Evolutionary conservation across 306 rosid species (phyloP), one percentile per base, ranked within the genome.

Genomic region (Delonix regia): DNA sequence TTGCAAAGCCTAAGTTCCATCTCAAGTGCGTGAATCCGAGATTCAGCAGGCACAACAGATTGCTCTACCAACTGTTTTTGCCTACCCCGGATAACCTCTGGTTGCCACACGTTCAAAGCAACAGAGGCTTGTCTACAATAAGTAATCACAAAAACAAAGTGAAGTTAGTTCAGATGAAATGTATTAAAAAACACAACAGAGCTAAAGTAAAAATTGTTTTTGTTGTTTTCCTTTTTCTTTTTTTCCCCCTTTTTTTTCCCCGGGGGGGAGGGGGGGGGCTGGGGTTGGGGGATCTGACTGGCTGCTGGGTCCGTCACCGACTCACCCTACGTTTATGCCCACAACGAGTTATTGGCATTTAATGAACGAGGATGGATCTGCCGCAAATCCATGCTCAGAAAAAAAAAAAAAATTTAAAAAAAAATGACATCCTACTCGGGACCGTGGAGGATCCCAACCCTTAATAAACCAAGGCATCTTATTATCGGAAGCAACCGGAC

Each of bases 81-180:
- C 88, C 86, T 80, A 25, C 82, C 89, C 49, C 91, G 82, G 60
- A 84, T 60, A 36, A 90, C 81, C 82, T 87, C 90, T 2, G 95
- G 99, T 83, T 94, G 99, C 99, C 99, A 94, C 41, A 90, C 95
- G 47, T 87, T 89, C 87, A 94, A 83, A 79, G 97, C 93, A 44
- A 86, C 89, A 9, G 93, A 85, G 69, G 99, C 97, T 83, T 89
- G 90, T 78, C 97, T 92, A 80, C 71, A 75, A 51, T n/a, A 56
- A 84, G 15, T 21, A 69, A 69, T 51, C 65, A 70, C 78, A 78
- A 76, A 33, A 71, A 48, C 52, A 65, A 4, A 22, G 39, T 38
- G 15, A 33, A 42, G 62, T 67, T 41, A 53, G 28, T 9, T 14
- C 75, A 21, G 19, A 42, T 71, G 15, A 76, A 56, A 36, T 11